Conservation (phyloP, 1,139 yeast genomes). For the Yamadazyma diddensiae region DNA sequence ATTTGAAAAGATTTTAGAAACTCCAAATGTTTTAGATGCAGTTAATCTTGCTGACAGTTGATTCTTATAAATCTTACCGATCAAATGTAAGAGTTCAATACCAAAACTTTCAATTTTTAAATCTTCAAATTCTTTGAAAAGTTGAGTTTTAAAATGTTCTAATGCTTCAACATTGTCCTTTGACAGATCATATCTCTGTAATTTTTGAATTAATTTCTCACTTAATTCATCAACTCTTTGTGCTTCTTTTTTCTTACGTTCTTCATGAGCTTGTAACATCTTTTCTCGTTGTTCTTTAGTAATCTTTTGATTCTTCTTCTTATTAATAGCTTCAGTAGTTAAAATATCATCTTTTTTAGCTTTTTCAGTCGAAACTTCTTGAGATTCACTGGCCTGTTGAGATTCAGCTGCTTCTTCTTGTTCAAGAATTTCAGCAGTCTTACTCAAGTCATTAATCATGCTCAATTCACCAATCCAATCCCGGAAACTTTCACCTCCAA, state of each 20-base stretch:
- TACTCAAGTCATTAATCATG: slow-evolving; percentile 74
- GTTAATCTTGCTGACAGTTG: slow-evolving; percentile 50
- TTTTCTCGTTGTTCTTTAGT: slow-evolving; percentile 55
- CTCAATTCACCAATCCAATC: slow-evolving; percentile 86
- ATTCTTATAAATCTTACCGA: slow-evolving; percentile 62
- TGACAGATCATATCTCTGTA: slow-evolving; percentile 35
- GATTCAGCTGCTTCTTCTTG: slow-evolving; percentile 19
- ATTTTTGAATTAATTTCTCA: slow-evolving; percentile 41
- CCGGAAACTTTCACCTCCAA: slow-evolving; percentile 73
- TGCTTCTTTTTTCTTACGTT: slow-evolving; percentile 52
- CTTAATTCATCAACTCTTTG: slow-evolving; percentile 55
- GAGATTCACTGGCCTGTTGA: slow-evolving; percentile 4
- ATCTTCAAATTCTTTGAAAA: slow-evolving; percentile 60
- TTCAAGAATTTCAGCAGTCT: slow-evolving; percentile 62
- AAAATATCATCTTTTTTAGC: slow-evolving; percentile 10
- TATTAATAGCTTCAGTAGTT: slow-evolving; percentile 20
- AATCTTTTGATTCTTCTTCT: slow-evolving; percentile 37
- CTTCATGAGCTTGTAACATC: slow-evolving; percentile 49
- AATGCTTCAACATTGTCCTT: slow-evolving; percentile 29
- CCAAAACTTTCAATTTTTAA: slow-evolving; percentile 49
- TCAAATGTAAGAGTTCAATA: slow-evolving; percentile 45
- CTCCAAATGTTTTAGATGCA: slow-evolving; percentile 43
- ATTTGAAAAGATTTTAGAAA: slow-evolving; percentile 50
- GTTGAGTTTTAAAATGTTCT: slow-evolving; percentile 34
- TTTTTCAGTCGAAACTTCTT: slow-evolving; percentile 1